phyloP scores from a whole-genome alignment of 495 filamentous ascomycete genomes.

The Opeltia flavorubescens region DNA sequence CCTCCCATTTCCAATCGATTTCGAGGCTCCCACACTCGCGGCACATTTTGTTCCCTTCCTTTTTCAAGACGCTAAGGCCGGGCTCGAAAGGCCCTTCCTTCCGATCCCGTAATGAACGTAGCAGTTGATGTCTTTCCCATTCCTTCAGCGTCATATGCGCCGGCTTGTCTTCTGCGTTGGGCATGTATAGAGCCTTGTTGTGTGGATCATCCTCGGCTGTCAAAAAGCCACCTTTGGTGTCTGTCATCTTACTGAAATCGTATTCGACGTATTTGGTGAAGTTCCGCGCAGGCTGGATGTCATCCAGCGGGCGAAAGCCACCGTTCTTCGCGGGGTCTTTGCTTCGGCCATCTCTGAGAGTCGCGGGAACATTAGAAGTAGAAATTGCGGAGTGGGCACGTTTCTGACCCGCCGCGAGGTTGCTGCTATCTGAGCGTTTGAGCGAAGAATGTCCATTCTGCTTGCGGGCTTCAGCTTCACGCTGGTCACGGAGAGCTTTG shows the following conservation, averaged over 20 bases:
- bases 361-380: constrained; percentile 41
- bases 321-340: constrained; percentile 17
- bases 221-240: constrained; percentile 92
- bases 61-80: constrained; percentile 54
- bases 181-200: constrained; percentile 58
- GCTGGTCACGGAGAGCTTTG: constrained; percentile 68
- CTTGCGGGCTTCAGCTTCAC: constrained; percentile 33
- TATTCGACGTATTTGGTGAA: constrained; percentile 92
- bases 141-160: constrained; percentile 82
- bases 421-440: constrained; percentile 17
- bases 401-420: constrained; percentile 35
- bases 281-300: constrained; percentile 60
- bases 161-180: constrained; percentile 53
- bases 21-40: constrained; percentile 71
- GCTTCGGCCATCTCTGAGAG: constrained; percentile 49
- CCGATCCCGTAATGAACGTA: constrained; percentile 51
- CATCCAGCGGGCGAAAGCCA: constrained; percentile 28
- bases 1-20: constrained; percentile 91
- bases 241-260: constrained; percentile 93
- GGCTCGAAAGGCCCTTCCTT: constrained; percentile 80
- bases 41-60: constrained; percentile 49
- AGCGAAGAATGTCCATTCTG: constrained; percentile 14
- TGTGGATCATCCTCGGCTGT: constrained; percentile 77
- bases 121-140: constrained; percentile 73
- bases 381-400: constrained; percentile 51